These are phyloP conservation scores for Niveomyces coronatus DNA, from an alignment of 2,329 filamentous ascomycete species.

Conservation along the genomic window DNA sequence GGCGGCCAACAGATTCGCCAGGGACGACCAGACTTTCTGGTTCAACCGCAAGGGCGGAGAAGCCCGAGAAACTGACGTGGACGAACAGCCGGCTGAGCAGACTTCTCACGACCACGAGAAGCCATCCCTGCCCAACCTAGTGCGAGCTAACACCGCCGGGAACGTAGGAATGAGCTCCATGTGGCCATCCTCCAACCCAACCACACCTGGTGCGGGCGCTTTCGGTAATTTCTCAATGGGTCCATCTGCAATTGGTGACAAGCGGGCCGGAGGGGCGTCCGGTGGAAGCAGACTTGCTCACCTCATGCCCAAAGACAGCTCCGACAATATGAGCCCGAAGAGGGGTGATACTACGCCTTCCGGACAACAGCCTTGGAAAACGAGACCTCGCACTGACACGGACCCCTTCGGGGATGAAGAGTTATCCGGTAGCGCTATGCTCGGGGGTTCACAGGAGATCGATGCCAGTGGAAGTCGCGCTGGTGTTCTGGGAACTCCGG, in stretches of 20 bases:
- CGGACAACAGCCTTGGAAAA: conserved; percentile 41
- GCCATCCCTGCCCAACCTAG: conserved; percentile 34
- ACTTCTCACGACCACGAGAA: conserved; percentile 23
- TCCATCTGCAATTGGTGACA: conserved; percentile 53
- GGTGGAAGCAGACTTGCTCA: conserved; percentile 81
- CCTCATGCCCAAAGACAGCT: conserved; percentile 66
- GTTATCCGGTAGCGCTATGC: conserved; percentile 57
- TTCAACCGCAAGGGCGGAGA: conserved; percentile 44
- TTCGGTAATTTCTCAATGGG: conserved; percentile 84
- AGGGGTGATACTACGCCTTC: conserved; percentile 42
- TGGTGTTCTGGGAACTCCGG: conserved; percentile 41
- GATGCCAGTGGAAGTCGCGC: conserved; percentile 32
- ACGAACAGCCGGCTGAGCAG: conserved; percentile 11
- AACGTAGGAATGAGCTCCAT: conserved; percentile 33
- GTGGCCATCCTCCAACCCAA: conserved; percentile 39
- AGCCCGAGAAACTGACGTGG: conserved; percentile 38
- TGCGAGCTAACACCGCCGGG: conserved; percentile 46
- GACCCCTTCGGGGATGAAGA: conserved; percentile 65
- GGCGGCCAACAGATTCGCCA: conserved; percentile 44
- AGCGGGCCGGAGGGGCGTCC: conserved; percentile 59
- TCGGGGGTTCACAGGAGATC: conserved; percentile 66
- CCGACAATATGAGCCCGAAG: conserved; percentile 33
- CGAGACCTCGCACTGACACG: conserved; percentile 58
- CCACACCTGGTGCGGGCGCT: conserved; percentile 59
- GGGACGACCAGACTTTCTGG: conserved; percentile 54